A percentile compares a stretch with the other conserved stretches of the same genome.
Evolutionary conservation across 768 basidiomycete species (phyloP).

Genomic region (Fistulinella prunicolor): DNA sequence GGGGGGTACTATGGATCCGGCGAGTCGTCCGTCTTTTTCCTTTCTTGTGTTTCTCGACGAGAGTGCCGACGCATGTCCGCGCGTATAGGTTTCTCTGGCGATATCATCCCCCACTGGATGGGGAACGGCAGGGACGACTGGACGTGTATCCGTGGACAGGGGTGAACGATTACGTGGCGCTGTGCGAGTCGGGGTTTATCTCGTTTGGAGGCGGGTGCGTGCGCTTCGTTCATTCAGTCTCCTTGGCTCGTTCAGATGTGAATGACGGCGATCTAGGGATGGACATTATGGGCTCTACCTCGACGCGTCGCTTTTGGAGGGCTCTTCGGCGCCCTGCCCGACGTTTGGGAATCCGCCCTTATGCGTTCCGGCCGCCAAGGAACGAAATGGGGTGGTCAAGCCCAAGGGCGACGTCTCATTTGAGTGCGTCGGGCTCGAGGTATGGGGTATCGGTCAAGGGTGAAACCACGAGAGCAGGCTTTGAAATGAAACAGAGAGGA

Average conservation of each 20-base stretch:
- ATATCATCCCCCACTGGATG: conserved; percentile 33
- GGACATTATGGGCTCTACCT: conserved; percentile 89
- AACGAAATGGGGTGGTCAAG: conserved; percentile 21
- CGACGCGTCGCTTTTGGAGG: conserved; percentile 75
- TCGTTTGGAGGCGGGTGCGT: conserved; percentile 93
- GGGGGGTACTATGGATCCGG: conserved; percentile 84
- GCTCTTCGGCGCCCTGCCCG: conserved; percentile 79
- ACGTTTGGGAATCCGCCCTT: conserved; percentile 87
- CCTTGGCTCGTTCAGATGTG: neutral
- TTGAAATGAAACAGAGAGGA: no score
- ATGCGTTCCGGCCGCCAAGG: conserved; percentile 40
- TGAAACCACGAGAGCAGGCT: neutral
- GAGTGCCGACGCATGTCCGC: neutral
- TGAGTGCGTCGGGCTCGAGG: conserved; percentile 89
- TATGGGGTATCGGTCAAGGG: conserved; percentile 68
- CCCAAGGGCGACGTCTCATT: conserved; percentile 55
- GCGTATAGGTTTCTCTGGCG: conserved; percentile 75
- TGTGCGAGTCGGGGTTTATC: conserved; percentile 77
- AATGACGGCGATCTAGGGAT: conserved; percentile 61
- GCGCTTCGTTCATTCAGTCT: neutral
- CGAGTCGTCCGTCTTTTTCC: conserved; percentile 56
- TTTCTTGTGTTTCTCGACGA: neutral
- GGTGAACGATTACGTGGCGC: conserved; percentile 83
- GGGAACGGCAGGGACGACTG: conserved; percentile 34
- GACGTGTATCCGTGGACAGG: conserved; percentile 83